phyloP scores from a whole-genome alignment of 306 rosid species.

The Parietaria judaica region DNA sequence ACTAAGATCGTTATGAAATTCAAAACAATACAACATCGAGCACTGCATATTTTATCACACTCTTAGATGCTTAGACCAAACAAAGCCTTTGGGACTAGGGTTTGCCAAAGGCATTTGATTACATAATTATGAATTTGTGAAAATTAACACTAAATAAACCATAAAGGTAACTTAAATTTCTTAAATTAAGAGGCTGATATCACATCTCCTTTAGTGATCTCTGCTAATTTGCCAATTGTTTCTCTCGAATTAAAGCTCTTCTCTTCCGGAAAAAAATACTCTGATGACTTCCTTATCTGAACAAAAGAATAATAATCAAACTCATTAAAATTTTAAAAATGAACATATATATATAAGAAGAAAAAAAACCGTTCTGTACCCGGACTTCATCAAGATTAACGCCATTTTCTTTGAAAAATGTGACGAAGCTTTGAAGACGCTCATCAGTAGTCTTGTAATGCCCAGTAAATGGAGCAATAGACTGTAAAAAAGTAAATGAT shows the following conservation, averaged over 20 bases:
- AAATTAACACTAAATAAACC: no score
- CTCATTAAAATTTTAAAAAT: neutral
- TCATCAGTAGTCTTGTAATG: constrained; percentile 84
- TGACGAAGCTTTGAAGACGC: constrained; percentile 43
- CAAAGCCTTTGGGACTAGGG: no score
- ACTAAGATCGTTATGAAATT: no score
- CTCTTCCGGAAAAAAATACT: neutral
- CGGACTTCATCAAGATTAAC: constrained; percentile 64
- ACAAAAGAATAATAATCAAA: neutral
- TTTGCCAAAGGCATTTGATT: no score
- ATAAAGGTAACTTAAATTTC: neutral
- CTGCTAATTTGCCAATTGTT: neutral
- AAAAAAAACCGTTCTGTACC: constrained; percentile 30
- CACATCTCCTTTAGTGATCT: neutral
- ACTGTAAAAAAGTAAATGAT: constrained; percentile 39
- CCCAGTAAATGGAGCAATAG: constrained; percentile 86
- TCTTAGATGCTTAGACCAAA: no score
- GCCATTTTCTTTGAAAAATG: constrained; percentile 57
- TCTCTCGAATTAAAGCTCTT: neutral
- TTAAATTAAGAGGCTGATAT: neutral
- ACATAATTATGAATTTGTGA: no score
- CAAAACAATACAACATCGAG: no score
- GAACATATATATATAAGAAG: no score
- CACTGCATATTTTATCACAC: no score
- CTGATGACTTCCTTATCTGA: neutral